Evolutionary conservation across 345 rosid species (phyloP).

Genomic region (Raphanus sativus): DNA sequence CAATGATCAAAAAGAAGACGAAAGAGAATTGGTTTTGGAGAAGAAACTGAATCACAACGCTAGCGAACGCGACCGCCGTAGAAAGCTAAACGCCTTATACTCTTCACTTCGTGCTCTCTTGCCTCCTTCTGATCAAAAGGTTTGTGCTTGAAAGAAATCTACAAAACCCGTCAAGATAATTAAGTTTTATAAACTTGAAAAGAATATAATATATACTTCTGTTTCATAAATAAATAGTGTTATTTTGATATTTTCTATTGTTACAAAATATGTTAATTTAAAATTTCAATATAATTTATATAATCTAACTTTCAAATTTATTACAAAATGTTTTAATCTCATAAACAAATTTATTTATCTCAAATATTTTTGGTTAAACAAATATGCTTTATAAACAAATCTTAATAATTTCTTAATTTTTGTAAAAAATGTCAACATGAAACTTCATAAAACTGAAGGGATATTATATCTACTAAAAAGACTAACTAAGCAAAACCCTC

Average conservation of each 20-base stretch:
- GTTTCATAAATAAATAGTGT: no score
- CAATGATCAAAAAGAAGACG: constrained; percentile 8
- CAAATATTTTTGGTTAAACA: no score
- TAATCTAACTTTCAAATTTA: no score
- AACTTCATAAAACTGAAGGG: no score
- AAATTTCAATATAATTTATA: no score
- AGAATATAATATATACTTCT: not conserved
- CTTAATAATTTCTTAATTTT: no score
- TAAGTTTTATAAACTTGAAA: constrained; percentile 10
- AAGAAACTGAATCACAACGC: constrained; percentile 81
- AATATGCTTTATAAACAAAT: no score
- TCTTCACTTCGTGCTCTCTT: constrained; percentile 64
- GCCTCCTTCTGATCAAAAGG: constrained; percentile 53
- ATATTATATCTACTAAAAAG: not conserved
- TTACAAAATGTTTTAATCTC: no score
- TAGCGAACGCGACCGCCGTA: constrained; percentile 63
- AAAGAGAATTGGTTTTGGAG: constrained; percentile 20
- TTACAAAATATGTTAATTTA: no score
- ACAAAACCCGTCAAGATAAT: constrained; percentile 1
- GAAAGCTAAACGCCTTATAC: constrained; percentile 56
- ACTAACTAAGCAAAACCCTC: not conserved
- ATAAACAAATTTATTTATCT: no score
- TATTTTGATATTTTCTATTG: no score
- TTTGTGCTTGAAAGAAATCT: constrained; percentile 18
- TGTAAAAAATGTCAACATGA: no score